Evolutionary conservation across 768 basidiomycete genomes (phyloP), one percentile per base, ranked within the genome.

Genomic region (Pilatotrama ljubarskyi): DNA sequence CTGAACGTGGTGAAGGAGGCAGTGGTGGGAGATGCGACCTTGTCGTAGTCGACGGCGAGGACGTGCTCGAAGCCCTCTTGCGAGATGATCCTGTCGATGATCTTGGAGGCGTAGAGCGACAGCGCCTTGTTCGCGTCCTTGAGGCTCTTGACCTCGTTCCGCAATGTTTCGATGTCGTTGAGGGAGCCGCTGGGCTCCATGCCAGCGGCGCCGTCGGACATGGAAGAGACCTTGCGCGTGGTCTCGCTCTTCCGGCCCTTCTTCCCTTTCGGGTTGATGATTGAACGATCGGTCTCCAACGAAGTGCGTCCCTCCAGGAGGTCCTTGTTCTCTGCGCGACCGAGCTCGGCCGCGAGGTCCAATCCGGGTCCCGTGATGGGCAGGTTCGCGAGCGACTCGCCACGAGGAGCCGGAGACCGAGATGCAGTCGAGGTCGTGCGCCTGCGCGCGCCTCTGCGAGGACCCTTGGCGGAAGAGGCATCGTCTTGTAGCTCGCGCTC

Each of bases 41-140:
- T 67, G n/a, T 91, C 90, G 66, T 91, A 96, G 73, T 98, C 95
- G 44, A 84, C 87, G n/a, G 95, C 91, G 36, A 98, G 84, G 55
- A 98, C 91, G 67, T 96, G 93, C 73, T 98, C 96, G 75, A 96
- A 98, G 22, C 95, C 95, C 74, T 97, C 95, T 73, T 95, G 90
- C 1, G 90, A 84, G 67, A 98, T 96, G 70, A 98, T 97, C 44
- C 95, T 86, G 77, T 98, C 96, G 68, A 98, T 91, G 65, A 98
- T 98, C 80, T 98, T 98, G 46, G 93, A 94, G 4, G 95, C 94
- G 69, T 98, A 98, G 40, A 98, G 76, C 17, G 93, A 93, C 13
- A 98, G 78, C 1, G 95, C 95, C 73, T 96, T 96, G 79, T 97
- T 98, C 43, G 93, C 93, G 71, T 97, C 95, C 72, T 90, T 91